Percentiles rank a stretch among this genome's conserved stretches.
Evolutionary conservation across 2,329 filamentous ascomycete species (phyloP).

Genomic region (Diaporthe vaccinii): DNA sequence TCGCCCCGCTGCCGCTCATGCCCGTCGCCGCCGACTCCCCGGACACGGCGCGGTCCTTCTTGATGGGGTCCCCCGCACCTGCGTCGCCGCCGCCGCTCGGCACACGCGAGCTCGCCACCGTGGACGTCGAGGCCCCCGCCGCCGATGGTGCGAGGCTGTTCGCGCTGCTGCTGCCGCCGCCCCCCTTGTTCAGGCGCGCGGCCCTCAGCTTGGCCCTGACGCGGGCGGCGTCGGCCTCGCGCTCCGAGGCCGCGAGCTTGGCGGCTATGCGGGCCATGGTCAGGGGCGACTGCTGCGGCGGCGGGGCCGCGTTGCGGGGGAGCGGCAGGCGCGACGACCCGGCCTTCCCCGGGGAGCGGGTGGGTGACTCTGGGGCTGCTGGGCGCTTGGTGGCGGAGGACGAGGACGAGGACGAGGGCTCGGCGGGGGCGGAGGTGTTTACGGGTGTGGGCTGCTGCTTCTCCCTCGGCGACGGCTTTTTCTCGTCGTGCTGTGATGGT

Average conservation of each 20-base stretch:
- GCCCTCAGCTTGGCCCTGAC: slow-evolving; percentile 74
- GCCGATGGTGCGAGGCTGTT: slow-evolving; percentile 44
- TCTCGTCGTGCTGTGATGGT: slow-evolving; percentile 14
- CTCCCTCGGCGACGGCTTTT: slow-evolving; percentile 35
- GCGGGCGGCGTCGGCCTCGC: slow-evolving; percentile 73
- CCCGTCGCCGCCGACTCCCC: slow-evolving; percentile 22
- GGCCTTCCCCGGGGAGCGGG: slow-evolving; percentile 46
- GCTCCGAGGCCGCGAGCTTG: slow-evolving; percentile 74
- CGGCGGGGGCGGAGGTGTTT: not conserved
- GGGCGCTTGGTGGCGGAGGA: slow-evolving; percentile 32
- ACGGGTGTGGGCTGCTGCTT: slow-evolving; percentile 43
- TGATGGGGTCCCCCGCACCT: slow-evolving; percentile 32
- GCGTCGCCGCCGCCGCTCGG: slow-evolving; percentile 23
- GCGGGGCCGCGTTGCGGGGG: slow-evolving; percentile 52
- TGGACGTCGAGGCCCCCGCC: slow-evolving; percentile 41
- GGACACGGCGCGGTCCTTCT: slow-evolving; percentile 30
- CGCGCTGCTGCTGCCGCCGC: not conserved
- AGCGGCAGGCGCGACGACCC: slow-evolving; percentile 53
- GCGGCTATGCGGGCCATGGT: slow-evolving; percentile 74
- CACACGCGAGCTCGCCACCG: slow-evolving; percentile 6
- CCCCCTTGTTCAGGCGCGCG: slow-evolving; percentile 55
- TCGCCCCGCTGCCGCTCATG: slow-evolving; percentile 28
- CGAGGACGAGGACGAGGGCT: not conserved
- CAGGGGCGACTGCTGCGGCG: slow-evolving; percentile 67
- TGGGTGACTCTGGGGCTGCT: slow-evolving; percentile 40